phyloP scores from a whole-genome alignment of 495 filamentous ascomycete species.

The Podospora fimiseda region DNA sequence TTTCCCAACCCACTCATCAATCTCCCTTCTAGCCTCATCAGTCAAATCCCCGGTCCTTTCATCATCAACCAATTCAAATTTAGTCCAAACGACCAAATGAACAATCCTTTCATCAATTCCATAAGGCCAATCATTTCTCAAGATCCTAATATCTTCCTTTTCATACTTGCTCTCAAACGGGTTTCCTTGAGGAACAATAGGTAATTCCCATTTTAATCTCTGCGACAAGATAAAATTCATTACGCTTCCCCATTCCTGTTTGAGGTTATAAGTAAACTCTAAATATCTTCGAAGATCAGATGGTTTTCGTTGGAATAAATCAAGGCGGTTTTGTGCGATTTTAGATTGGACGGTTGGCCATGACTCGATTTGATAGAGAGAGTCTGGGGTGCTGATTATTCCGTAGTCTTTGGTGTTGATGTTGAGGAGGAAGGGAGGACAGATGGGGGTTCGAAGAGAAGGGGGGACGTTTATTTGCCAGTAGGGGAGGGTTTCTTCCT shows the following conservation, averaged over 20 bases:
- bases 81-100: conserved; percentile 87
- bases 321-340: conserved; percentile 59
- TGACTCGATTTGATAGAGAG: conserved; percentile 45
- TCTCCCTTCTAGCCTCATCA: conserved; percentile 50
- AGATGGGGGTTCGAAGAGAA: conserved; percentile 52
- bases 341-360: conserved; percentile 61
- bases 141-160: conserved; percentile 58
- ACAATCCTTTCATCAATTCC: conserved; percentile 68
- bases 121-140: conserved; percentile 91
- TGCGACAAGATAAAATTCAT: conserved; percentile 65
- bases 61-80: conserved; percentile 61
- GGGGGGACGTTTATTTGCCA: conserved; percentile 75
- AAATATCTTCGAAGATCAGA: conserved; percentile 68
- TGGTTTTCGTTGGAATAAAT: conserved; percentile 66
- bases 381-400: conserved; percentile 61
- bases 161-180: conserved; percentile 50
- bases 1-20: conserved; percentile 60
- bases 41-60: conserved; percentile 63
- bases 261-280: conserved; percentile 55
- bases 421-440: conserved; percentile 61
- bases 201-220: conserved; percentile 55
- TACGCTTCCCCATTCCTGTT: conserved; percentile 60
- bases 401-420: conserved; percentile 49
- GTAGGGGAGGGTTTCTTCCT: conserved; percentile 49
- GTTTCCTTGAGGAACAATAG: conserved; percentile 28